Percentiles rank a stretch among this genome's conserved stretches.
Conservation (phyloP, 768 basidiomycete genomes). For the Trametes cubensis region DNA sequence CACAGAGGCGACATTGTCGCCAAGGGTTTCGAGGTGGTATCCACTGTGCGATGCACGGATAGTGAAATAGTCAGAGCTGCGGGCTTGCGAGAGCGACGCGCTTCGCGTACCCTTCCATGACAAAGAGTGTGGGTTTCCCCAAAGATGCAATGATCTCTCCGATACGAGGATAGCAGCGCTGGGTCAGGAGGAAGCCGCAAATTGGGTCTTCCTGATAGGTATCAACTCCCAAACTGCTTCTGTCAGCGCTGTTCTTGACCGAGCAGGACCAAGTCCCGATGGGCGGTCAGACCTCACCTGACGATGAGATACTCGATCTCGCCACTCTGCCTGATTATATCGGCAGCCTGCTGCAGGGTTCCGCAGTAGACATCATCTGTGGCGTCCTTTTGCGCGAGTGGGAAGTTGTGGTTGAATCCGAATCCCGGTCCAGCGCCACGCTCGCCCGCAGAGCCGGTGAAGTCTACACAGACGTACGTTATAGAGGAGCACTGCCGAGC, state of each 20-base stretch:
- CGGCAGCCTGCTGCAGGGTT: conserved; percentile 26
- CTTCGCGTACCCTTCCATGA: conserved; percentile 39
- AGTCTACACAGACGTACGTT: conserved; percentile 26
- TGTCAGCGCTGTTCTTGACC: neutral
- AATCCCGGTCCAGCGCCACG: conserved; percentile 30
- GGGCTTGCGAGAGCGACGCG: neutral
- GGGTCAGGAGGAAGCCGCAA: conserved; percentile 35
- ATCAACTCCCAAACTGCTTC: conserved; percentile 38
- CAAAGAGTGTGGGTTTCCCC: conserved; percentile 33
- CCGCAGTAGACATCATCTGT: conserved; percentile 32
- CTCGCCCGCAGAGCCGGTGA: conserved; percentile 35
- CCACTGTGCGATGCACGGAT: conserved; percentile 26
- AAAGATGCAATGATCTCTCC: conserved; percentile 28
- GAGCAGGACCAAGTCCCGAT: too few species aligned
- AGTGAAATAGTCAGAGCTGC: neutral
- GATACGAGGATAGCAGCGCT: conserved; percentile 32
- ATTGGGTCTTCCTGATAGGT: conserved; percentile 38
- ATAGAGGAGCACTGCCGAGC: neutral
- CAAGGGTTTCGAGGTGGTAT: conserved; percentile 34
- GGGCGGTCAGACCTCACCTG: conserved; percentile 24
- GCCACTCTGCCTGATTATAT: conserved; percentile 25
- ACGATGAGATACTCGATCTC: conserved; percentile 32
- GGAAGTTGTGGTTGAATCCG: conserved; percentile 35
- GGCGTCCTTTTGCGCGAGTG: conserved; percentile 33
- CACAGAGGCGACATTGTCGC: conserved; percentile 34